Base-by-base conservation (phyloP, 148 eudicot genomes). In the Persicaria maculosa region DNA sequence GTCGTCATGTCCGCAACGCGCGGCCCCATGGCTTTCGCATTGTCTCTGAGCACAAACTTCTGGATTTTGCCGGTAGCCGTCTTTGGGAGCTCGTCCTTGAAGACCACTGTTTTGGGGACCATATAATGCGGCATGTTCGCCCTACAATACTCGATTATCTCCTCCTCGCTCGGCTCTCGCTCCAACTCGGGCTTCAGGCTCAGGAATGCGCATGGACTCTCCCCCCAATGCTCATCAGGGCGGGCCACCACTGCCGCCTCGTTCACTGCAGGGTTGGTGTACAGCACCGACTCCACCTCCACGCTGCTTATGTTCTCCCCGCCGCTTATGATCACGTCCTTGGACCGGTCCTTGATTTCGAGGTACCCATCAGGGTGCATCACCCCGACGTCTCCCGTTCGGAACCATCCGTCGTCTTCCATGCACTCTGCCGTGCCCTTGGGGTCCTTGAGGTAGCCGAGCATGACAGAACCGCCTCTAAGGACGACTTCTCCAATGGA, bases 51-150 rank as follows among this genome's bases (percentile, higher is more conserved):
- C 59, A 67, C 47, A 73, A 77, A 75, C 61, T 86, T 86, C 80
- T 86, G 84, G 14, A 86, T 79, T 79, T 86, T 86, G 15, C 88
- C 88, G 0, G 88, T 86, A 0, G 88, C 81, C 50, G 88, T 86
- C 75, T 86, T 86, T 0, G 88, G 88, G 73, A 86, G 77, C 44
- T 86, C 88, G 10, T 83, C 79, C 71, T 65, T 77, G 52, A 86
- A 73, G 5, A 86, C 85, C 25, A 86, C 83, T 11, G 84, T 86
- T 55, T 75, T 86, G 5, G 88, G 88, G 74, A 79, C 88, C 88
- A 85, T 85, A 64, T 83, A 85, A 64, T 79, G 88, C 6, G 88
- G 83, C 78, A 86, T 12, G 19, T 76, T 84, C 20, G 16, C 81
- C 54, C 86, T 81, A 72, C 88, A 86, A 71, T 79, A 86, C 78